Evolutionary conservation across 257 asterid species (phyloP), one percentile per base, ranked within the genome.

Genomic region (Leptodermis oblonga): DNA sequence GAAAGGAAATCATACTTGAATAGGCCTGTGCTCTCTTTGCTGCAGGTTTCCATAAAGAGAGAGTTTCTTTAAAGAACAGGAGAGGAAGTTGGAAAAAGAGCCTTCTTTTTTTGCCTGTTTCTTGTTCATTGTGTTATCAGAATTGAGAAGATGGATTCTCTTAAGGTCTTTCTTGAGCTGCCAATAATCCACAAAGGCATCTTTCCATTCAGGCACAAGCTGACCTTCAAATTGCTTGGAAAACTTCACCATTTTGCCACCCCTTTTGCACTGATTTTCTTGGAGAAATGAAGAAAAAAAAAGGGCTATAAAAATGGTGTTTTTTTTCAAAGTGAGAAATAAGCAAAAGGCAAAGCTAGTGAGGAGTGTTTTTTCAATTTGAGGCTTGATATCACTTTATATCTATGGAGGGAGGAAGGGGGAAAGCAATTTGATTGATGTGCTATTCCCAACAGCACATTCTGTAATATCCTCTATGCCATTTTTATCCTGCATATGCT

Each of bases 181-280:
- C 81, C 86, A 81, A 68, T 92, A 92, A 69, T 92, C 98, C 22
- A 92, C 95, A 61, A 90, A 92, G 36, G 97, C 98, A 54, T 92
- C 98, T 72, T 88, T 92, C 98, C 98, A 92, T 82, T 92, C 98
- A 1, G 97, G 96, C 55, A 92, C 84, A 59, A 92, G 70, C 62
- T 88, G 97, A 1, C 87, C 97, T 76, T 92, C 98, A 67, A 88
- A 92, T 71, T 92, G 97, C 82, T 88, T 92, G 31, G 89, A 76
- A 52, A 92, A 92, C 71, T 92, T 92, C 86, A 92, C 97, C 97
- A 92, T 94, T 55, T 74, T 76, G 34, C 5, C 30, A 15, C 1
- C 22, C n/a, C 31, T 13, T 54, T 53, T 62, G 61, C 26, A 22
- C 51, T 14, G 46, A 53, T 33, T 49, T 18, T 2, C 23, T 20